Evolutionary conservation across 441 rosid species (phyloP).

Genomic region (Erodium trifolium): DNA sequence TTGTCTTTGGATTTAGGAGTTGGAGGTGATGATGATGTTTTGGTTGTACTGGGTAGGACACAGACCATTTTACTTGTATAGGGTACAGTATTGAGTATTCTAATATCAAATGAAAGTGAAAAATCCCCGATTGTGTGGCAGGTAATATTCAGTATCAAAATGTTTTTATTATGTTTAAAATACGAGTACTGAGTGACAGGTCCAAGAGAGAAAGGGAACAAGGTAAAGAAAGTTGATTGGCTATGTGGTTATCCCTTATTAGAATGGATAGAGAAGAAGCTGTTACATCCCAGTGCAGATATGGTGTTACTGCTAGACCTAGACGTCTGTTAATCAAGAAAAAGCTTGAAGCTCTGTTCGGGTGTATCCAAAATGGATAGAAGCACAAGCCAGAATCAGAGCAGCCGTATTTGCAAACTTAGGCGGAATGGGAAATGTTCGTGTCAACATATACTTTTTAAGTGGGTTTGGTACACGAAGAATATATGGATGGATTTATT

Average conservation of each 20-base stretch:
- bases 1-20: not conserved
- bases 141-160: too few species aligned
- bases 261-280: too few species aligned
- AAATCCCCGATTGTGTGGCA: not conserved
- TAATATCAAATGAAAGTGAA: not conserved
- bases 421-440: not conserved
- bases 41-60: too few species aligned
- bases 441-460: too few species aligned
- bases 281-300: not conserved
- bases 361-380: not conserved
- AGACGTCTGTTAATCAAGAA: not conserved
- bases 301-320: not conserved
- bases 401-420: too few species aligned
- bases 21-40: not conserved
- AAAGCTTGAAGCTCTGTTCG: not conserved
- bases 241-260: too few species aligned
- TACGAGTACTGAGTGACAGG: too few species aligned
- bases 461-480: too few species aligned
- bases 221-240: too few species aligned
- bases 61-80: not conserved
- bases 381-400: not conserved
- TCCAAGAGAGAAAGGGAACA: too few species aligned
- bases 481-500: too few species aligned
- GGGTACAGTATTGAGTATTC: not conserved
- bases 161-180: too few species aligned